Evolutionary conservation across 768 basidiomycete genomes (phyloP).

Genomic region (Cyclocybe cylindracea): DNA sequence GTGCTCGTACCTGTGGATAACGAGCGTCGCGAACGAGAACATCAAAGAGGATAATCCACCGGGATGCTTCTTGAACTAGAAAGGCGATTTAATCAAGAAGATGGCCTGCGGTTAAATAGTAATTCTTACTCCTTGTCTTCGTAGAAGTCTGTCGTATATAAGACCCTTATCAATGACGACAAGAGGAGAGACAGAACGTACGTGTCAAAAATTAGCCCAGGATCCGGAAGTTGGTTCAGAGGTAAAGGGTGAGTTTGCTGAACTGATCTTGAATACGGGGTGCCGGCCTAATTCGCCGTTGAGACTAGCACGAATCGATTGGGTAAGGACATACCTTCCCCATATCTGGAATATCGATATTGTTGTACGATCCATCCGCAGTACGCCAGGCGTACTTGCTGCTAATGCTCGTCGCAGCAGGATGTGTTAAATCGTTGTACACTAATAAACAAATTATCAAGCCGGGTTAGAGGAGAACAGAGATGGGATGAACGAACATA

Average conservation of each 20-base stretch:
- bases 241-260: constrained; percentile 69
- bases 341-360: constrained; percentile 64
- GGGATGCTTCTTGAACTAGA: constrained; percentile 73
- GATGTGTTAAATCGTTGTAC: constrained; percentile 82
- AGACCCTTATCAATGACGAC: background rate
- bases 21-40: constrained; percentile 82
- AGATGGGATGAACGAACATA: constrained; percentile 44
- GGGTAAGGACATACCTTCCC: constrained; percentile 48
- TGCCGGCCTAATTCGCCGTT: constrained; percentile 47
- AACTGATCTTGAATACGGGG: constrained; percentile 82
- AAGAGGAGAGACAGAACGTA: constrained; percentile 23
- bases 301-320: background rate
- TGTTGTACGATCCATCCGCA: constrained; percentile 81
- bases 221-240: constrained; percentile 69
- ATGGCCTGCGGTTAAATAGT: background rate
- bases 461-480: background rate
- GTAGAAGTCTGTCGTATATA: constrained; percentile 47
- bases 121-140: constrained; percentile 59
- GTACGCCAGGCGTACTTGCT: constrained; percentile 63
- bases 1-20: constrained; percentile 65
- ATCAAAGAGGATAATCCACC: constrained; percentile 77
- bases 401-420: constrained; percentile 69
- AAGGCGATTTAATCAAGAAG: constrained; percentile 2
- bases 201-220: constrained; percentile 82
- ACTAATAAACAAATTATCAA: constrained; percentile 39